Base-by-base conservation (phyloP, 352 stramenopile genomes). In the Phytophthora quininea region DNA sequence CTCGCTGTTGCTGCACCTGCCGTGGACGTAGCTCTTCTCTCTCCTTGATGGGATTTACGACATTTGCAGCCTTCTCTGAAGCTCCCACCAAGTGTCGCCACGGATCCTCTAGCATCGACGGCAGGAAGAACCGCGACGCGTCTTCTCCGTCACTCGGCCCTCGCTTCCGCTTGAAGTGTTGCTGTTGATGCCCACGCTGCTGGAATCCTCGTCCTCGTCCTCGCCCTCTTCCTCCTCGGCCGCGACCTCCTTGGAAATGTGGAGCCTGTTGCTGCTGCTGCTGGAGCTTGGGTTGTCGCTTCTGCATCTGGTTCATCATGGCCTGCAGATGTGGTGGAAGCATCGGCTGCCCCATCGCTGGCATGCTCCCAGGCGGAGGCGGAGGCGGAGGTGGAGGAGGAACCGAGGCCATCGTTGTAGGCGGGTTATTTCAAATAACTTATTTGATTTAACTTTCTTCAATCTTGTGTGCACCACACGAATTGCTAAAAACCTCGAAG, bases 81-180 rank as follows among this genome's bases (percentile, higher is more conserved):
- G 48, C 38, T 6, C 33, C 42, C 40, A 83, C 62, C 35, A 92
- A 54, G 3, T 73, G 48, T 37, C 69, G 71, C 85, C 85, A 93
- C 15, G 85, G 85, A 50, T 93, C 78, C 58, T 90, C 70, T 31
- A 93, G 68, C 49, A 77, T 91, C 29, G 85, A 93, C 29, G 77
- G 72, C 67, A 86, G 32, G 63, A 90, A 93, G 56, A 92, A 89
- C 11, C 79, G 74, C 33, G 77, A 76, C 0, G 62, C 62, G 29
- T 86, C 77, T 12, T 37, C 58, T n/a, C 84, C 80, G 19, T 82
- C 74, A 46, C 71, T 88, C 6, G 60, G 58, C 32, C 68, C 72
- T 70, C 72, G 64, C 47, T 85, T 88, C 52, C 82, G 76, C 47
- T 89, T 89, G 57, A 76, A 74, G 8, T 70, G 67, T 3, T 67